Percentiles rank a stretch among this genome's conserved stretches.
phyloP scores from a whole-genome alignment of 78 protist species.

The Isochrysis galbana region DNA sequence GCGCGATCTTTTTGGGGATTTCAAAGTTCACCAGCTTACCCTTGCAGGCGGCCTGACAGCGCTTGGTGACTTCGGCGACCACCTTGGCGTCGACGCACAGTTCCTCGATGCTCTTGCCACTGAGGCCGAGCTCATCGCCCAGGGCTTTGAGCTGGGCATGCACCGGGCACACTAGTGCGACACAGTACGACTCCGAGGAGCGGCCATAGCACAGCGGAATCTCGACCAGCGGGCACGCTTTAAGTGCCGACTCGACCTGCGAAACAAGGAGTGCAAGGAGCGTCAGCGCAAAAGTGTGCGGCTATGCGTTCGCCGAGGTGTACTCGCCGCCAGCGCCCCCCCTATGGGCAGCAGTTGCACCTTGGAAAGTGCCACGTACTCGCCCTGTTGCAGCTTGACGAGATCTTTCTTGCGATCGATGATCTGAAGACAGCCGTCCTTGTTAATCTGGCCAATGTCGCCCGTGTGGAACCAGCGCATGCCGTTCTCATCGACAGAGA shows the following conservation, averaged over 20 bases:
- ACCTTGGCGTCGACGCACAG: not conserved
- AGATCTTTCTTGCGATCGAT: conserved; percentile 94
- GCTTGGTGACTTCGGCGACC: not conserved
- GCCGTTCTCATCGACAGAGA: not conserved
- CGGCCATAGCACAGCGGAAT: not conserved
- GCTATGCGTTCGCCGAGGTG: too few relatives aligned
- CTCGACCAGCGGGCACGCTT: not conserved
- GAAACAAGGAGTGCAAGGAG: too few relatives aligned
- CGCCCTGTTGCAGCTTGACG: conserved; percentile 93
- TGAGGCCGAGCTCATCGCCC: not conserved
- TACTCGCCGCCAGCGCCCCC: too few relatives aligned
- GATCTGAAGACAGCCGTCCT: conserved; percentile 74
- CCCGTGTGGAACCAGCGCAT: conserved; percentile 97
- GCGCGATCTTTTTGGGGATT: not conserved
- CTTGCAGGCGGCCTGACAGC: not conserved
- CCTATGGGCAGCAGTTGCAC: too few relatives aligned
- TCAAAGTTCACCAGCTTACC: conserved; percentile 12
- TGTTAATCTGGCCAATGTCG: conserved; percentile 85
- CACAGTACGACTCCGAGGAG: not conserved
- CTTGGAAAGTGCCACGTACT: conserved; percentile 85
- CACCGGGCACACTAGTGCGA: not conserved
- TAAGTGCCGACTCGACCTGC: conserved; percentile 73
- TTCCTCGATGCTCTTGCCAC: not conserved
- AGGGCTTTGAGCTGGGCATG: not conserved
- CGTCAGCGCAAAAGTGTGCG: too few relatives aligned